Conservation (phyloP, 1,284 basidiomycete genomes). For the Hortiboletus rubellus region DNA sequence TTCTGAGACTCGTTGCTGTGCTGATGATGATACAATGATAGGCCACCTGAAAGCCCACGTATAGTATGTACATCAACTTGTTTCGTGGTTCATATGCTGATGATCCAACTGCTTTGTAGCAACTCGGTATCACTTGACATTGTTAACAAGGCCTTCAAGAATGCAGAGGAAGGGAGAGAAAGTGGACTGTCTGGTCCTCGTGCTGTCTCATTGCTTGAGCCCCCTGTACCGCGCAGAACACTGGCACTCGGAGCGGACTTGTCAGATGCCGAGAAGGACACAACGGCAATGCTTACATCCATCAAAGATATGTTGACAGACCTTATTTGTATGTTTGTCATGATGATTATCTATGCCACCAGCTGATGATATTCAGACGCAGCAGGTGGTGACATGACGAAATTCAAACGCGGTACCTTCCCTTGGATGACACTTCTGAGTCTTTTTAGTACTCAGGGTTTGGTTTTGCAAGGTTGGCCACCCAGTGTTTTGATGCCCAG, state of each 20-base stretch:
- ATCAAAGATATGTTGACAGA: not conserved
- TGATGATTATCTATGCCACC: no score
- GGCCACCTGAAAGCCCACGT: constrained; percentile 5
- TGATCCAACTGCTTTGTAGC: not conserved
- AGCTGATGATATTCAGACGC: not conserved
- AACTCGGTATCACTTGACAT: not conserved
- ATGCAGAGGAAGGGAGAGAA: not conserved
- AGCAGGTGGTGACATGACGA: not conserved
- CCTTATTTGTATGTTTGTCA: not conserved
- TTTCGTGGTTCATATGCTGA: no score
- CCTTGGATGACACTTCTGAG: not conserved
- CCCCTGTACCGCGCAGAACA: not conserved
- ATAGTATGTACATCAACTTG: not conserved
- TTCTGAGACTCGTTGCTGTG: not conserved
- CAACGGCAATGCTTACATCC: not conserved
- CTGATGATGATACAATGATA: not conserved
- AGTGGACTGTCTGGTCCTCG: not conserved
- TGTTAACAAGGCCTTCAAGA: not conserved
- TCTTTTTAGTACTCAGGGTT: not conserved
- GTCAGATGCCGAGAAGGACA: no score
- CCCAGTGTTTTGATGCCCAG: not conserved
- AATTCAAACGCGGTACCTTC: not conserved
- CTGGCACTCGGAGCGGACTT: not conserved
- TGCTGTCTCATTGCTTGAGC: no score
- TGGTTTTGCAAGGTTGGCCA: not conserved